Percentiles rank a stretch among this genome's conserved stretches.
phyloP scores from a whole-genome alignment of 2,329 filamentous ascomycete species.

The Penicillium sp. region DNA sequence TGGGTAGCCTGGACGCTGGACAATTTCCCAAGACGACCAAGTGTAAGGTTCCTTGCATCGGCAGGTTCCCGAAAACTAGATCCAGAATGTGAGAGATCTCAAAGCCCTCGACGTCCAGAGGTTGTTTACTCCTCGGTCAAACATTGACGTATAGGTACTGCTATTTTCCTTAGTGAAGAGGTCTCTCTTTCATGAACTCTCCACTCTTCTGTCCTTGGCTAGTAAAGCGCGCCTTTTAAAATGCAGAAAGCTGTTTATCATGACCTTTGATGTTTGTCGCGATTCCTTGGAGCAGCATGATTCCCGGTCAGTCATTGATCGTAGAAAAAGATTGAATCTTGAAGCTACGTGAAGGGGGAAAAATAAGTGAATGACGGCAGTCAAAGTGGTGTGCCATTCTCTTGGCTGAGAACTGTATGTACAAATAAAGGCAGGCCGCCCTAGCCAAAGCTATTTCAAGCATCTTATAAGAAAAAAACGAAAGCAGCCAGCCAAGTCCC shows the following conservation, averaged over 20 bases:
- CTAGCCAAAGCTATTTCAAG: slow-evolving; percentile 23
- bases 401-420: slow-evolving; percentile 25
- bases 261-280: background rate
- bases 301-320: background rate
- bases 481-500: slow-evolving; percentile 15
- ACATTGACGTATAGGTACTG: background rate
- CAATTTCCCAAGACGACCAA: background rate
- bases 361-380: background rate
- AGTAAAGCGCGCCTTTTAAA: background rate
- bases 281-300: background rate
- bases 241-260: background rate
- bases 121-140: background rate
- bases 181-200: background rate
- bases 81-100: background rate
- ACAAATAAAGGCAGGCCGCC: slow-evolving; percentile 32
- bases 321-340: background rate
- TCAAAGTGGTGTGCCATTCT: background rate
- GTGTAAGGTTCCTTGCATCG: background rate
- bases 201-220: background rate
- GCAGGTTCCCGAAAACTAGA: background rate
- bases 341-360: background rate
- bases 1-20: background rate
- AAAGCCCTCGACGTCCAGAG: background rate
- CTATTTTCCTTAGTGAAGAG: background rate
- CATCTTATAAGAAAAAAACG: background rate